Conservation (phyloP, 2,329 filamentous ascomycete species). For the Botryotinia calthae region DNA sequence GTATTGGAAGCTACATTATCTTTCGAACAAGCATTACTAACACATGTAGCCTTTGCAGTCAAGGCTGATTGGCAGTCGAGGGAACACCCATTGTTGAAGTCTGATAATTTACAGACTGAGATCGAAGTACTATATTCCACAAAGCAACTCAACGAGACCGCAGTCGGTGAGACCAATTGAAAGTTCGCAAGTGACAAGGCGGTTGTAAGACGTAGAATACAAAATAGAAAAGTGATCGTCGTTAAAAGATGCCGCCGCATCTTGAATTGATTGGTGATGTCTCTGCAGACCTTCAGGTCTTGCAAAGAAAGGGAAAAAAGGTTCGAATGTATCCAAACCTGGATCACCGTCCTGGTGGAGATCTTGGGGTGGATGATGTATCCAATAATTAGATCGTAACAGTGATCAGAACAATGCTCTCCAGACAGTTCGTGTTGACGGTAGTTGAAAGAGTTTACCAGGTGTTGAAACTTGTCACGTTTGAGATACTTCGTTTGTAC, state of each 20-base stretch:
- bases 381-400: neutral
- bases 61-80: slow-evolving; percentile 30
- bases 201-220: slow-evolving; percentile 27
- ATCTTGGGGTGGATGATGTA: slow-evolving; percentile 7
- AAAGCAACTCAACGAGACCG: slow-evolving; percentile 32
- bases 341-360: slow-evolving; percentile 1
- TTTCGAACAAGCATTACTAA: slow-evolving; percentile 28
- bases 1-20: slow-evolving; percentile 29
- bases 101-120: slow-evolving; percentile 29
- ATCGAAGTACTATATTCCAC: slow-evolving; percentile 35
- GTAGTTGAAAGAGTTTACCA: neutral
- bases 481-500: slow-evolving; percentile 12
- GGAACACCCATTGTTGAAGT: slow-evolving; percentile 37
- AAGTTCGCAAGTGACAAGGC: slow-evolving; percentile 38
- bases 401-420: neutral
- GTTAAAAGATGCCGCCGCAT: slow-evolving; percentile 8
- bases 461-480: slow-evolving; percentile 17
- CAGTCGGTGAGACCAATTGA: slow-evolving; percentile 31
- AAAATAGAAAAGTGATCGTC: slow-evolving; percentile 26
- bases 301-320: slow-evolving; percentile 3
- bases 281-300: slow-evolving; percentile 7
- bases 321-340: slow-evolving; percentile 6
- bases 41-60: slow-evolving; percentile 24
- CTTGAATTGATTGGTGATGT: slow-evolving; percentile 12
- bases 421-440: neutral